phyloP scores from a whole-genome alignment of 2,329 filamentous ascomycete species.

The Claviceps capensis region DNA sequence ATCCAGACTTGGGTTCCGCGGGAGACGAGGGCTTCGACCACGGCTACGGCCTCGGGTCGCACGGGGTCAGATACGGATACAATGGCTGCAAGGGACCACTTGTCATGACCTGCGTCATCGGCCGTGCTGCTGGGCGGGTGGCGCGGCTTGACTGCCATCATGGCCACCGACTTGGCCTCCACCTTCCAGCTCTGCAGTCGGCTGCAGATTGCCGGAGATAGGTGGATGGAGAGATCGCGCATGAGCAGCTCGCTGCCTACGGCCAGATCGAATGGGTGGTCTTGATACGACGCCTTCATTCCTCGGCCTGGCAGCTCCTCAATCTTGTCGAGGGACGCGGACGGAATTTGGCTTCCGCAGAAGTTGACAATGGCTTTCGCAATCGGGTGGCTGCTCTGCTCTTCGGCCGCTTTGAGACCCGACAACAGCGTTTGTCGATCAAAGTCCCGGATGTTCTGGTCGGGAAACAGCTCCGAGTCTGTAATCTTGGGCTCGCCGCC shows the following conservation, averaged over 20 bases:
- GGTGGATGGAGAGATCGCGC: constrained; percentile 28
- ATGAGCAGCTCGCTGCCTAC: constrained; percentile 66
- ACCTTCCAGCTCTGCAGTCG: constrained; percentile 43
- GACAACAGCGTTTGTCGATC: constrained; percentile 28
- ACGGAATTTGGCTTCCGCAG: constrained; percentile 29
- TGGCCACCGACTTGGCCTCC: constrained; percentile 49
- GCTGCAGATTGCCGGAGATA: constrained; percentile 21
- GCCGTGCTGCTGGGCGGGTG: constrained; percentile 1
- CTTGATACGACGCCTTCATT: constrained; percentile 42
- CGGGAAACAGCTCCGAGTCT: constrained; percentile 30
- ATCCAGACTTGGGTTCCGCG: constrained; percentile 71
- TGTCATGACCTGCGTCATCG: not conserved
- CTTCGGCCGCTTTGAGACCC: constrained; percentile 48
- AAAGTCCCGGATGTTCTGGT: constrained; percentile 10
- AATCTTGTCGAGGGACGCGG: constrained; percentile 26
- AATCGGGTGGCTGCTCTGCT: constrained; percentile 61
- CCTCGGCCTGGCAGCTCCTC: constrained; percentile 62
- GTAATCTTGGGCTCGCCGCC: constrained; percentile 59
- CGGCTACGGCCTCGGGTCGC: constrained; percentile 53
- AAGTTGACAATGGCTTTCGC: constrained; percentile 56
- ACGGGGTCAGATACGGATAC: constrained; percentile 74
- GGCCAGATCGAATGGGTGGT: constrained; percentile 35
- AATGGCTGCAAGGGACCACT: constrained; percentile 44
- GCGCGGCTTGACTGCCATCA: constrained; percentile 33
- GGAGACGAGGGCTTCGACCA: constrained; percentile 50